phyloP scores from a whole-genome alignment of 768 basidiomycete genomes.

The Boletus insuetus region DNA sequence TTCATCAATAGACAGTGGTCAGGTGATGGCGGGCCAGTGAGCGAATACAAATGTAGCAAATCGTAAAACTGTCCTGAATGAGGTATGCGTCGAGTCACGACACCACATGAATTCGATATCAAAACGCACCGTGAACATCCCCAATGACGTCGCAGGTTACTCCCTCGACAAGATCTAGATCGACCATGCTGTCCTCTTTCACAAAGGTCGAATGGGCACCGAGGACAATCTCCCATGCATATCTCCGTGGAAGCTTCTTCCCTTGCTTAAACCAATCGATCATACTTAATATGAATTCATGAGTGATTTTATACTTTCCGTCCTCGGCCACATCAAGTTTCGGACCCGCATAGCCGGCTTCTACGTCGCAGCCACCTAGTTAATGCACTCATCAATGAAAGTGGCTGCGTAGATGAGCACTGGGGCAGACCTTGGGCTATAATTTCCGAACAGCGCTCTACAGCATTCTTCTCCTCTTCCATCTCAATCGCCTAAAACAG shows the following conservation, averaged over 20 bases:
- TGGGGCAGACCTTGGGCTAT: conserved; percentile 63
- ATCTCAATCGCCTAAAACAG: conserved; percentile 77
- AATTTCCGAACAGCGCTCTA: conserved; percentile 72
- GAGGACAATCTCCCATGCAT: conserved; percentile 94
- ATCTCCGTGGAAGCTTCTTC: conserved; percentile 85
- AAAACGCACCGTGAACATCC: conserved; percentile 79
- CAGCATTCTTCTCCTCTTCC: conserved; percentile 82
- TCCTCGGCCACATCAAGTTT: conserved; percentile 54
- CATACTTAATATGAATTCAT: conserved; percentile 81
- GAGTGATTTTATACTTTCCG: conserved; percentile 70
- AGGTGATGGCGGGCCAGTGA: conserved; percentile 82
- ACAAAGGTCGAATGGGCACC: conserved; percentile 76
- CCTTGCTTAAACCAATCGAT: conserved; percentile 91
- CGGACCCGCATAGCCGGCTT: conserved; percentile 73
- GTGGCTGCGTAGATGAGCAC: not conserved
- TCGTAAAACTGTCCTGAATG: conserved; percentile 90
- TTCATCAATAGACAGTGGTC: conserved; percentile 90
- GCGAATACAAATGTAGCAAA: conserved; percentile 77
- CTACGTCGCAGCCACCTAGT: conserved; percentile 76
- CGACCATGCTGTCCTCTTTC: conserved; percentile 79
- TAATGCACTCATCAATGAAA: conserved; percentile 5
- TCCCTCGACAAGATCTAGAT: conserved; percentile 70
- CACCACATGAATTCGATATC: not conserved
- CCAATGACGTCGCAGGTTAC: conserved; percentile 92
- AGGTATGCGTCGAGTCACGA: conserved; percentile 3